Conservation (phyloP, 495 filamentous ascomycete genomes). For the Aspergillus avenaceus region DNA sequence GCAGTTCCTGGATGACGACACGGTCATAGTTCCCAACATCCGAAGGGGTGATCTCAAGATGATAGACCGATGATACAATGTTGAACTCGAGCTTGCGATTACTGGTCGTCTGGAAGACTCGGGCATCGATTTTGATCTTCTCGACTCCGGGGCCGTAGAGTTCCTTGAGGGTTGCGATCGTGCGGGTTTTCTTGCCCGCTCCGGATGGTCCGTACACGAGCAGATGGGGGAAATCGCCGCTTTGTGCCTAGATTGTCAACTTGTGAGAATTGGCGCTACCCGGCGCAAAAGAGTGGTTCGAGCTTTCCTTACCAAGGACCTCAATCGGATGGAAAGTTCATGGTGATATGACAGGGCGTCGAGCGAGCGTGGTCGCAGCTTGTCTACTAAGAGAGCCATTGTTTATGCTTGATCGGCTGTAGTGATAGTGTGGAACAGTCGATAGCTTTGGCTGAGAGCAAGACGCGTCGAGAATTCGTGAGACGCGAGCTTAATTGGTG, state of each 20-base stretch:
- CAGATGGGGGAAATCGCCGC: conserved; percentile 93
- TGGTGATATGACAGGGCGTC: conserved; percentile 84
- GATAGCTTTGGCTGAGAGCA: conserved; percentile 8
- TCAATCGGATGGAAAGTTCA: conserved; percentile 82
- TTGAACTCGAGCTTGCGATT: conserved; percentile 99
- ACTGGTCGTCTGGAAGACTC: conserved; percentile 89
- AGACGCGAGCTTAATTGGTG: conserved; percentile 40
- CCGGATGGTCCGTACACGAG: conserved; percentile 95
- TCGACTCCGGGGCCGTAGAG: conserved; percentile 89
- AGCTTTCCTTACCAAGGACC: conserved; percentile 66
- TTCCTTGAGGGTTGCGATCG: conserved; percentile 88
- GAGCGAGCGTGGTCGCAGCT: conserved; percentile 83
- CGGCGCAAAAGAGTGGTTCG: too few species aligned
- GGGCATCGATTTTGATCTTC: conserved; percentile 95
- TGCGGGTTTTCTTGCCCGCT: conserved; percentile 95
- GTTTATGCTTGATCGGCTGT: background rate
- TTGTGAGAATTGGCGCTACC: background rate
- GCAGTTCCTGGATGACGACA: conserved; percentile 89
- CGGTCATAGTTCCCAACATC: conserved; percentile 97
- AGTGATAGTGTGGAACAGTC: background rate
- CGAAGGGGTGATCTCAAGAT: conserved; percentile 95
- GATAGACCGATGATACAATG: conserved; percentile 92
- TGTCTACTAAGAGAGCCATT: conserved; percentile 88
- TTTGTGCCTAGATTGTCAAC: conserved; percentile 66
- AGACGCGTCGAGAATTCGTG: conserved; percentile 33